Percentiles rank a stretch among this genome's conserved stretches.
These are phyloP conservation scores for Xylariales sp. DNA, from an alignment of 2,329 filamentous ascomycete species.

Conservation along the genomic window DNA sequence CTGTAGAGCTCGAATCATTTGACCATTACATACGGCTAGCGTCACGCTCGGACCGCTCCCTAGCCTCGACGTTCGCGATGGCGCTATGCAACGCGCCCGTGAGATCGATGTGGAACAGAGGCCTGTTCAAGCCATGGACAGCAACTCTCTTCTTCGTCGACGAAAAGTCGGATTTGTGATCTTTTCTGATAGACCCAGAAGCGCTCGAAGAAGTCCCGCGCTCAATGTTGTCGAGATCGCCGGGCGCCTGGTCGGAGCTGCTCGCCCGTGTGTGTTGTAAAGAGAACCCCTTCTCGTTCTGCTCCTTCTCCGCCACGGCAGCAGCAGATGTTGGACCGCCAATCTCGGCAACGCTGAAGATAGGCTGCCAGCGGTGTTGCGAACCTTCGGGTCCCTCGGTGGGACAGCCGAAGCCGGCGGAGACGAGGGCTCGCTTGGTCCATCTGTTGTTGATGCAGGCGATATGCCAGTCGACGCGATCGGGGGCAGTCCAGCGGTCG, in stretches of 20 bases:
- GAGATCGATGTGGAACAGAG: constrained; percentile 90
- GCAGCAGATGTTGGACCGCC: constrained; percentile 68
- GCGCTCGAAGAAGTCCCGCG: constrained; percentile 19
- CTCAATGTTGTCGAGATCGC: constrained; percentile 21
- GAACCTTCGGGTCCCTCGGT: constrained; percentile 46
- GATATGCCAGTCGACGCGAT: constrained; percentile 90
- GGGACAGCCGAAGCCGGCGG: constrained; percentile 85
- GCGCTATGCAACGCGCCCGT: constrained; percentile 86
- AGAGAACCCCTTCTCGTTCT: constrained; percentile 47
- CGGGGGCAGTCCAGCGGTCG: constrained; percentile 75
- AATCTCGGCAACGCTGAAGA: constrained; percentile 89
- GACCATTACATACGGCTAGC: too few relatives aligned
- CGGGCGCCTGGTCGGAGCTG: neutral
- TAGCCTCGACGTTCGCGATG: constrained; percentile 68
- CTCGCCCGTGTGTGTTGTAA: constrained; percentile 10
- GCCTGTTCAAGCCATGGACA: constrained; percentile 81
- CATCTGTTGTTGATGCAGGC: constrained; percentile 91
- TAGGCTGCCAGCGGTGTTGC: constrained; percentile 79
- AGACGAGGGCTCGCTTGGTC: constrained; percentile 85
- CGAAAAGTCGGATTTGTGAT: constrained; percentile 23
- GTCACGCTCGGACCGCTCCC: constrained; percentile 22
- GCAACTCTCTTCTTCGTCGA: constrained; percentile 52
- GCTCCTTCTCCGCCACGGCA: constrained; percentile 58
- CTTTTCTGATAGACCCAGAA: constrained; percentile 16
- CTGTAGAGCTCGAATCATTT: too few relatives aligned